These are phyloP conservation scores for Chlamydomonas urium DNA, from an alignment of 139 green algal genomes.

Conservation along the genomic window DNA sequence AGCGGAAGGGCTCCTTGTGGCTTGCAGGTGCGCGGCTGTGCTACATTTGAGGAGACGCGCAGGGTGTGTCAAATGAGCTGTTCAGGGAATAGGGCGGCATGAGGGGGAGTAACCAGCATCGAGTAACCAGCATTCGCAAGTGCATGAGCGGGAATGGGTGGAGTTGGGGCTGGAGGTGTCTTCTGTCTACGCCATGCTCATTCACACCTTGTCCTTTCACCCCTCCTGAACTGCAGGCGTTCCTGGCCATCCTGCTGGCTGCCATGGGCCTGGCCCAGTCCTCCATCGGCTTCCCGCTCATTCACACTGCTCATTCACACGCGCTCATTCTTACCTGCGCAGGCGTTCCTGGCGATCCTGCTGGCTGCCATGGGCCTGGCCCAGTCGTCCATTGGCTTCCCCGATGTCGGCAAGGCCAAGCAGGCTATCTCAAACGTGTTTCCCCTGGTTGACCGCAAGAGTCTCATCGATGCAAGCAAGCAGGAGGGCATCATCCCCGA, in stretches of 20 bases:
- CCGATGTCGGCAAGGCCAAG: constrained; percentile 32
- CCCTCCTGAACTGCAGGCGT: constrained; percentile 41
- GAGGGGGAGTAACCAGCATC: too few species aligned
- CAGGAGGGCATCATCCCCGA: constrained; percentile 4
- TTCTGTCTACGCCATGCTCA: too few species aligned
- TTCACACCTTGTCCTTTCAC: too few species aligned
- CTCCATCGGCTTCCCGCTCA: constrained; percentile 10
- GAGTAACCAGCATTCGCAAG: too few species aligned
- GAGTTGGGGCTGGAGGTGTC: too few species aligned
- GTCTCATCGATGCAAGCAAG: constrained; percentile 54
- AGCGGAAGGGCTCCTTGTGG: too few species aligned
- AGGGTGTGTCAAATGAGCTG: too few species aligned
- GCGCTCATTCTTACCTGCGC: neutral
- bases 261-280: constrained; percentile 45
- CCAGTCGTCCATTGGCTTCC: constrained; percentile 20
- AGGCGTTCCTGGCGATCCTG: constrained; percentile 73
- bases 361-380: constrained; percentile 49
- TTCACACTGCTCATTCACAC: constrained; percentile 3
- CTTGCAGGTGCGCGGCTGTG: too few species aligned
- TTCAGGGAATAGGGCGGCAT: too few species aligned
- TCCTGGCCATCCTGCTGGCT: constrained; percentile 70
- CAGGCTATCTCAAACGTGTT: constrained; percentile 65
- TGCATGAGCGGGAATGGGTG: too few species aligned
- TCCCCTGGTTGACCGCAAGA: constrained; percentile 67
- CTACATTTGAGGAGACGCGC: too few species aligned